Percentiles rank a stretch among this genome's conserved stretches.
Conservation (phyloP, 176 grass and related monocot genomes). For the Lolium multiflorum region DNA sequence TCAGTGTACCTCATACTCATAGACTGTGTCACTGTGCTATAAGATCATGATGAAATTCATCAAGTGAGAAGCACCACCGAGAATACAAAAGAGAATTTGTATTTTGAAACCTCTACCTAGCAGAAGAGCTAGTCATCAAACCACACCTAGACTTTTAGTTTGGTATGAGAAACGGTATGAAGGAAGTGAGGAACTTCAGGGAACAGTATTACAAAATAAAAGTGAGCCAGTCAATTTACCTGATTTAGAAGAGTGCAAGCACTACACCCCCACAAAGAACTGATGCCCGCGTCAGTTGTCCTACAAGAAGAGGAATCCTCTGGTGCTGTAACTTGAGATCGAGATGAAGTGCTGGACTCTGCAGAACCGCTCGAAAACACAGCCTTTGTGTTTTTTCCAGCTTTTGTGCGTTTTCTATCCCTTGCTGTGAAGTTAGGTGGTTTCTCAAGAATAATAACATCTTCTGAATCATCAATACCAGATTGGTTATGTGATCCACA, state of each 20-base stretch:
- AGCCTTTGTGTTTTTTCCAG: conserved; percentile 11
- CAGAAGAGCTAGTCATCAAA: background rate
- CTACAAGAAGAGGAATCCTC: conserved; percentile 53
- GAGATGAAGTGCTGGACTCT: conserved; percentile 17
- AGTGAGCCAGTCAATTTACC: background rate
- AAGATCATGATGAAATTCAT: background rate
- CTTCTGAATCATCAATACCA: no score
- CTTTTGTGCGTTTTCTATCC: conserved; percentile 27
- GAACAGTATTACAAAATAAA: conserved; percentile 17
- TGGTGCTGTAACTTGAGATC: conserved; percentile 25
- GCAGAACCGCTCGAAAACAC: conserved; percentile 27
- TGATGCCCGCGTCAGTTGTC: background rate
- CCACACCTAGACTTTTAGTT: background rate
- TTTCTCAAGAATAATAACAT: no score
- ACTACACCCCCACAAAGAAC: conserved; percentile 23
- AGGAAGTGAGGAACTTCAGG: background rate
- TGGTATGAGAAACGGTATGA: background rate
- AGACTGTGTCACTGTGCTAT: background rate
- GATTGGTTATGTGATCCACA: no score
- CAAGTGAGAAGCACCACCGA: background rate
- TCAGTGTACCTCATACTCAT: background rate
- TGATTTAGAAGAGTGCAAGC: no score
- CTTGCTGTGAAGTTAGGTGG: conserved; percentile 3
- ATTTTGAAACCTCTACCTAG: no score
- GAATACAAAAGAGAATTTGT: no score